Percentiles rank a stretch among this genome's conserved stretches.
Evolutionary conservation across 139 green algal species (phyloP).

Genomic region (Nannochloris sp.): DNA sequence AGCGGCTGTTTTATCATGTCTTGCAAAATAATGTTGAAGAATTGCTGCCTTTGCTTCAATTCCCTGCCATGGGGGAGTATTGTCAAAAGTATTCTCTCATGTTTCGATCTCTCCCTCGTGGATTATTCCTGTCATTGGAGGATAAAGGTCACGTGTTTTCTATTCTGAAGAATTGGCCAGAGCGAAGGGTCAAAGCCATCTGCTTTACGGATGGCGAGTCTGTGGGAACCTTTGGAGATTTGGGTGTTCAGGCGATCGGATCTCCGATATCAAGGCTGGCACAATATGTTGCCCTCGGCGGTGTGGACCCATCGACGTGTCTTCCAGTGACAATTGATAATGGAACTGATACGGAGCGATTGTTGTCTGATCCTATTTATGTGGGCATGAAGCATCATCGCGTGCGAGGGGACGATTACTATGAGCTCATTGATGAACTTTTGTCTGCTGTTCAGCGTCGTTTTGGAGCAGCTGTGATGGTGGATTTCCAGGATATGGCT

Average conservation of each 20-base stretch:
- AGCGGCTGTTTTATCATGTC: conserved; percentile 81
- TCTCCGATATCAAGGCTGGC: conserved; percentile 51
- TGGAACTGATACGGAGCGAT: conserved; percentile 59
- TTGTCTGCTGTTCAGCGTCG: conserved; percentile 52
- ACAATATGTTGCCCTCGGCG: conserved; percentile 68
- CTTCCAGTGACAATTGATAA: conserved; percentile 68
- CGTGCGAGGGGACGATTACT: conserved; percentile 61
- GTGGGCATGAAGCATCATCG: conserved; percentile 43
- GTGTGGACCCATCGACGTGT: conserved; percentile 61
- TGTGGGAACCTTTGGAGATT: conserved; percentile 59
- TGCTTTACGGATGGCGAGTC: conserved; percentile 71
- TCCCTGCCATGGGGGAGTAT: conserved; percentile 53
- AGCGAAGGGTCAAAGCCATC: conserved; percentile 70
- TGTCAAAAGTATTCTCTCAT: conserved; percentile 59
- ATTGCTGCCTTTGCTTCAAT: conserved; percentile 67
- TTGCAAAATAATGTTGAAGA: conserved; percentile 74
- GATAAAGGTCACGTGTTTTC: conserved; percentile 55
- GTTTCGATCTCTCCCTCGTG: conserved; percentile 57
- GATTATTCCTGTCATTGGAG: conserved; percentile 72
- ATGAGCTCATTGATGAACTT: conserved; percentile 76
- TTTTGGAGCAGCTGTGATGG: conserved; percentile 70
- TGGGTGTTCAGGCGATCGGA: conserved; percentile 67
- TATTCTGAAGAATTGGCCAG: conserved; percentile 88
- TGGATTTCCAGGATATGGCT: conserved; percentile 73
- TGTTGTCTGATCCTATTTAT: conserved; percentile 50